Conservation (phyloP, 805 yeast species). For the Cyberlindnera maritima region DNA sequence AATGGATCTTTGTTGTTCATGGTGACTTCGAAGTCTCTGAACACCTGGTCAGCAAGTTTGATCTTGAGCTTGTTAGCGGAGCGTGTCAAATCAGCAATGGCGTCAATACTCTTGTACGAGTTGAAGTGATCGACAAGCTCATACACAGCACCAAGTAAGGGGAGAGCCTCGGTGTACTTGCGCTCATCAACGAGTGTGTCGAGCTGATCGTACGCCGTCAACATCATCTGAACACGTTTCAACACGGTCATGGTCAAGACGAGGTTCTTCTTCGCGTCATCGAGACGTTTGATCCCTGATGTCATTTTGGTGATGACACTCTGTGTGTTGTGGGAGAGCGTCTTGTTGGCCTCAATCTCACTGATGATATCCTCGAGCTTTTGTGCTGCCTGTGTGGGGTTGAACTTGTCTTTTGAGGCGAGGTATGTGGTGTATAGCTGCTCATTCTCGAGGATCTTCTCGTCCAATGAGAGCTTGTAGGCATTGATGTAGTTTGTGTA, state of each 20-base stretch:
- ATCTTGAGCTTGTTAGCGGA: conserved; percentile 57
- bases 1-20: conserved; percentile 31
- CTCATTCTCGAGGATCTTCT: conserved; percentile 40
- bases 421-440: conserved; percentile 5
- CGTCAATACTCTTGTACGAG: conserved; percentile 79
- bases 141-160: conserved; percentile 64
- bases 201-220: conserved; percentile 68
- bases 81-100: conserved; percentile 64
- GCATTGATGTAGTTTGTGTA: conserved; percentile 47
- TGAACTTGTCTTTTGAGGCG: conserved; percentile 12
- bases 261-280: conserved; percentile 78
- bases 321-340: conserved; percentile 54
- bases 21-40: conserved; percentile 65
- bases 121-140: conserved; percentile 73
- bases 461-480: conserved; percentile 49
- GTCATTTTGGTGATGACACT: conserved; percentile 67
- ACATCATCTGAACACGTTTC: conserved; percentile 82
- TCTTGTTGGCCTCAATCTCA: conserved; percentile 46
- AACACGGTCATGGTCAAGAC: conserved; percentile 82
- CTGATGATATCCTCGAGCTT: conserved; percentile 36
- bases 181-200: conserved; percentile 43
- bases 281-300: conserved; percentile 70
- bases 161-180: conserved; percentile 52
- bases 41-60: conserved; percentile 63
- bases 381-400: conserved; percentile 21